Evolutionary conservation across 345 rosid species (phyloP).

Genomic region (Arabidopsis arenosa): DNA sequence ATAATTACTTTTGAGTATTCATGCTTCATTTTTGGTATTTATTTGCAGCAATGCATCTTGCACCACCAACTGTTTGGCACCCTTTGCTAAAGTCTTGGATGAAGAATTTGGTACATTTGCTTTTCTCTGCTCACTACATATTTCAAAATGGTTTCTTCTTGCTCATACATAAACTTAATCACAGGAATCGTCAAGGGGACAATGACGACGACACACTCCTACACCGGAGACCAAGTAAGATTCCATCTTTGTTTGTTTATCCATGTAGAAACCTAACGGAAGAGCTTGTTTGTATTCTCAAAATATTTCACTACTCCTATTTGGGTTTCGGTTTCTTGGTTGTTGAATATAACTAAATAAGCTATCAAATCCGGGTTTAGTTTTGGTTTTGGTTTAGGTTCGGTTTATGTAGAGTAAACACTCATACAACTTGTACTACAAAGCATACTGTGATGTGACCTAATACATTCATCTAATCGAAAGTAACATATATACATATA

Average conservation of each 20-base stretch:
- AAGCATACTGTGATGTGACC: background rate
- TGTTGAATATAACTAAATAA: too few species aligned
- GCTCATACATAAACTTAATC: slow-evolving; percentile 11
- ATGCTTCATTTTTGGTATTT: background rate
- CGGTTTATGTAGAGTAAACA: background rate
- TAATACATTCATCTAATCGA: background rate
- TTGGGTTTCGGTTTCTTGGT: too few species aligned
- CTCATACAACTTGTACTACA: background rate
- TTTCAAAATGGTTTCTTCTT: background rate
- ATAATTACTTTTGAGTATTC: background rate
- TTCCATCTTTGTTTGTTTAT: background rate
- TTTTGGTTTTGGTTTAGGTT: too few species aligned
- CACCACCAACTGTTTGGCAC: slow-evolving; percentile 97
- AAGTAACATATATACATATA: slow-evolving; percentile 7
- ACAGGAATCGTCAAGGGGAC: slow-evolving; percentile 98
- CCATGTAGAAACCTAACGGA: background rate
- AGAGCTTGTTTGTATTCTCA: background rate
- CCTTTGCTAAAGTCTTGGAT: slow-evolving; percentile 87
- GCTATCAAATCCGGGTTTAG: too few species aligned
- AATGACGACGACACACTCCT: slow-evolving; percentile 98
- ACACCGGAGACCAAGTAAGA: slow-evolving; percentile 96
- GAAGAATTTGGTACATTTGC: slow-evolving; percentile 80
- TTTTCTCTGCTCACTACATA: background rate
- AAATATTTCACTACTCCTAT: background rate
- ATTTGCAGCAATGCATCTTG: slow-evolving; percentile 94